phyloP scores from a whole-genome alignment of 225 moss, liverwort and hornwort genomes.

The Bryum argenteum region DNA sequence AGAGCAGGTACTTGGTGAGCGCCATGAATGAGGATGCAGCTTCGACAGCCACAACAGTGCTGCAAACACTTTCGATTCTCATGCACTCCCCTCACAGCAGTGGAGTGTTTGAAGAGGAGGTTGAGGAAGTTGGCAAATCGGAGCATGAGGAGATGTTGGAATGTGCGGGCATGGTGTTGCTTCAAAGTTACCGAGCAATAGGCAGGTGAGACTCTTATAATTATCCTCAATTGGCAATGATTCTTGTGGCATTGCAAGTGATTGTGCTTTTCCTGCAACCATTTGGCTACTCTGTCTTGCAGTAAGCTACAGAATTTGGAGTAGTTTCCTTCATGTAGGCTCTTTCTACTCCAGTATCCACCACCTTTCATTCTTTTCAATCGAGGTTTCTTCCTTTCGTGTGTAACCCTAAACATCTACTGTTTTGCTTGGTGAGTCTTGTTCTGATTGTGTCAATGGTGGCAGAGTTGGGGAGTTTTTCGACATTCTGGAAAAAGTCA shows the following conservation, averaged over 20 bases:
- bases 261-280: no score
- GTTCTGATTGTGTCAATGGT: slow-evolving; percentile 9
- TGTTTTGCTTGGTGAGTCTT: slow-evolving; percentile 5
- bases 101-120: slow-evolving; percentile 30
- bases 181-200: slow-evolving; percentile 57
- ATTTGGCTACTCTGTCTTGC: no score
- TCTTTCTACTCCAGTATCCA: no score
- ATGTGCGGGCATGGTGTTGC: slow-evolving; percentile 67
- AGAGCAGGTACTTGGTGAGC: slow-evolving; percentile 59
- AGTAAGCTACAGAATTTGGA: no score
- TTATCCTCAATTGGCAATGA: no score
- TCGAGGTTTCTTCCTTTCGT: no score
- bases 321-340: no score
- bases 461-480: slow-evolving; percentile 65
- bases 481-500: slow-evolving; percentile 46
- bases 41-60: slow-evolving; percentile 50
- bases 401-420: not conserved
- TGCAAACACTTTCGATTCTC: slow-evolving; percentile 48
- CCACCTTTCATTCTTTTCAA: no score
- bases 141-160: slow-evolving; percentile 57
- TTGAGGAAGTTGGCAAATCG: slow-evolving; percentile 39
- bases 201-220: slow-evolving; percentile 45
- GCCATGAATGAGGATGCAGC: slow-evolving; percentile 66
- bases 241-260: no score
- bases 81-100: slow-evolving; percentile 33